Percentiles rank a stretch among this genome's conserved stretches.
Evolutionary conservation across 192 early-diverging fungal species (phyloP).

Genomic region (Backusella australiensis): DNA sequence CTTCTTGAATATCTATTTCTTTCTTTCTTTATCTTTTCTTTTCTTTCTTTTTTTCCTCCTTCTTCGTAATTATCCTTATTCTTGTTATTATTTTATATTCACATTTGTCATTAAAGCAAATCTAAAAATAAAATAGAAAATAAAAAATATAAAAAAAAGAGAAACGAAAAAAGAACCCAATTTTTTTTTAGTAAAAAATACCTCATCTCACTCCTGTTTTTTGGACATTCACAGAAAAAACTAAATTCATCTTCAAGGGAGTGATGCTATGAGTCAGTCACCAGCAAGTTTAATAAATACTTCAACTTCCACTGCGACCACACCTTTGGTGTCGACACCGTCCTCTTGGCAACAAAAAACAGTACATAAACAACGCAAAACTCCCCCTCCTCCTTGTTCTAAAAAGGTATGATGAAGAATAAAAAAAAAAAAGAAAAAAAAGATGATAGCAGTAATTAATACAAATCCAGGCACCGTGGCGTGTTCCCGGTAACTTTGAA

Average conservation of each 20-base stretch:
- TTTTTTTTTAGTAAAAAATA: not conserved
- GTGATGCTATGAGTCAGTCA: constrained; percentile 3
- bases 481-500: constrained; percentile 21
- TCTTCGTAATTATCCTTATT: not conserved
- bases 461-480: constrained; percentile 16
- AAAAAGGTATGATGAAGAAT: constrained; percentile 1
- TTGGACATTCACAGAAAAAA: not conserved
- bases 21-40: constrained; percentile 8
- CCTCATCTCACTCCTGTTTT: not conserved
- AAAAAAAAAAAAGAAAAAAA: not conserved
- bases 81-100: not conserved
- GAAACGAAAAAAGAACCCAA: not conserved
- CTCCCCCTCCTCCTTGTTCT: not conserved
- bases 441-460: not conserved
- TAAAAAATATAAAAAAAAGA: too few relatives aligned
- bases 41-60: constrained; percentile 9
- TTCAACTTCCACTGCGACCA: not conserved
- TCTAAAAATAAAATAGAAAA: not conserved
- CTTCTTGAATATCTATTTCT: not conserved
- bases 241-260: not conserved
- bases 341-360: not conserved
- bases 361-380: constrained; percentile 1
- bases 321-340: constrained; percentile 2
- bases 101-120: not conserved
- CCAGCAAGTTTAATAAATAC: not conserved